Percentiles rank a stretch among this genome's conserved stretches.
phyloP scores from a whole-genome alignment of 2,329 filamentous ascomycete species.

The Paraphoma chrysanthemicola region DNA sequence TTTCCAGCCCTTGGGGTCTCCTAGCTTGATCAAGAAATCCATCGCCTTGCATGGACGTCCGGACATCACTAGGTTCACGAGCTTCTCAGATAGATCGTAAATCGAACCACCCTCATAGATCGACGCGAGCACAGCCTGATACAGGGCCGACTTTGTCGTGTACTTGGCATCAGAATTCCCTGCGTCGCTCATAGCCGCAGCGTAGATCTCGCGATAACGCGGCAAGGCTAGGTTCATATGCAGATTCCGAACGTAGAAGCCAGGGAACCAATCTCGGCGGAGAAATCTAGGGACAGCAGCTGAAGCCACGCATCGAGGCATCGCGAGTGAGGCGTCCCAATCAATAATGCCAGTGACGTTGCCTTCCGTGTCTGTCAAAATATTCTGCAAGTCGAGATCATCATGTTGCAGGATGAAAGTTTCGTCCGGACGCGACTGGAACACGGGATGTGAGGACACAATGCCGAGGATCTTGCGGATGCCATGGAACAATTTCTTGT shows the following conservation, averaged over 20 bases:
- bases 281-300: background rate
- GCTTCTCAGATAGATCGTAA: background rate
- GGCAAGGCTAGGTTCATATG: background rate
- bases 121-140: constrained; percentile 5
- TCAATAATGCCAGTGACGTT: constrained; percentile 21
- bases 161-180: constrained; percentile 8
- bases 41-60: background rate
- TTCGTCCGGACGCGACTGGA: constrained; percentile 2
- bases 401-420: constrained; percentile 16
- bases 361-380: constrained; percentile 12
- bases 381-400: constrained; percentile 24
- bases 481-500: no score
- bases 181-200: constrained; percentile 12
- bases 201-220: constrained; percentile 14
- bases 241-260: no score
- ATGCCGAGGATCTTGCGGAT: constrained; percentile 2
- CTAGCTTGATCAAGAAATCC: background rate
- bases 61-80: background rate
- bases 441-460: constrained; percentile 3
- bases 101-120: constrained; percentile 2
- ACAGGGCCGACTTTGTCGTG: constrained; percentile 12
- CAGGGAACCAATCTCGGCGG: background rate
- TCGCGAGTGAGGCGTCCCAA: constrained; percentile 1
- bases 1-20: background rate
- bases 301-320: constrained; percentile 4